Conservation (phyloP, 208 protist genomes). For the Trypanosoma cruzi region DNA sequence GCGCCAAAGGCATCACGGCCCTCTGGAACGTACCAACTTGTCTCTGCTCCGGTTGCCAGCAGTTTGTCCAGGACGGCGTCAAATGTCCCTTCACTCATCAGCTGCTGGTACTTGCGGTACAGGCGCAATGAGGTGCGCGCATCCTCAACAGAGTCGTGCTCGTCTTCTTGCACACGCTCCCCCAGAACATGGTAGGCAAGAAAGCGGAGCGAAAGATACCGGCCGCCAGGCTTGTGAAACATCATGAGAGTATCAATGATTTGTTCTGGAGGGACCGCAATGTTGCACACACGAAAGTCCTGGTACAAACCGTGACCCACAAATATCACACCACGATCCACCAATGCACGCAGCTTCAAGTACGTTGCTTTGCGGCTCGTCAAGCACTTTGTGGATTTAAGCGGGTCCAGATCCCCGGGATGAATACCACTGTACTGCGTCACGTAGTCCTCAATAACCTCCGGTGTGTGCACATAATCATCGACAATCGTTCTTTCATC, state of each 20-base stretch:
- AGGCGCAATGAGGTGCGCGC: constrained; percentile 92
- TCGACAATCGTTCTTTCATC: constrained; percentile 90
- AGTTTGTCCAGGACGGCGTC: constrained; percentile 81
- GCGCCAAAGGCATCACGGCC: constrained; percentile 50
- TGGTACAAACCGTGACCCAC: constrained; percentile 96
- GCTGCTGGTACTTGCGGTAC: constrained; percentile 88
- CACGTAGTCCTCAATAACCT: constrained; percentile 91
- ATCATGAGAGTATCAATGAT: constrained; percentile 98
- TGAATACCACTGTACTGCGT: constrained; percentile 95
- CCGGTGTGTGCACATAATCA: constrained; percentile 89
- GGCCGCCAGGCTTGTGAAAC: constrained; percentile 87
- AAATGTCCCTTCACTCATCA: constrained; percentile 76
- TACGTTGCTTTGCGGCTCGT: constrained; percentile 95
- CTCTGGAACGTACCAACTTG: constrained; percentile 91
- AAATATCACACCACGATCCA: constrained; percentile 93
- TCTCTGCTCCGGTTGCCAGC: constrained; percentile 85
- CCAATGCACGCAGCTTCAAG: constrained; percentile 93
- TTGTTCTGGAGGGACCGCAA: constrained; percentile 93
- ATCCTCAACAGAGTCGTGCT: constrained; percentile 97
- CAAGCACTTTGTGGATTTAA: constrained; percentile 89
- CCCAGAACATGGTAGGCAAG: constrained; percentile 94
- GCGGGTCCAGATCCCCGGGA: constrained; percentile 95
- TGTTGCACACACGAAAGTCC: constrained; percentile 97
- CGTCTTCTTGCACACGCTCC: constrained; percentile 94
- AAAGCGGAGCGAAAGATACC: constrained; percentile 95